A percentile compares a stretch with the other conserved stretches of the same genome.
Evolutionary conservation across 345 rosid genomes (phyloP).

Genomic region (Murraya paniculata): DNA sequence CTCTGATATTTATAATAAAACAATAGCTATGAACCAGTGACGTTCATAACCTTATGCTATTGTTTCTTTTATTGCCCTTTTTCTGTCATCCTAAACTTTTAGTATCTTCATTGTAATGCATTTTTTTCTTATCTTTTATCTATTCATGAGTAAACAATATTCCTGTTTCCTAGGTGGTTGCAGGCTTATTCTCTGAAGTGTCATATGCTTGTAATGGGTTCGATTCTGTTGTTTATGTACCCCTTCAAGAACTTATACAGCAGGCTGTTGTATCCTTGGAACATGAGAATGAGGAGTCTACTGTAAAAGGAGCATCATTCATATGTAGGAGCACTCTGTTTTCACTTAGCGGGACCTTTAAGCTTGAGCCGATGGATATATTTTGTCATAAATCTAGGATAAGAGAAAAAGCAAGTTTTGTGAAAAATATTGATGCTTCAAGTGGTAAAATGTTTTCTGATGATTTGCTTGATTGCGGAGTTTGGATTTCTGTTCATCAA

Average conservation of each 20-base stretch:
- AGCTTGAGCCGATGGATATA: constrained; percentile 52
- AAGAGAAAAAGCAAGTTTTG: constrained; percentile 26
- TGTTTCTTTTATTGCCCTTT: constrained; percentile 1
- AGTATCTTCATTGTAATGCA: background rate
- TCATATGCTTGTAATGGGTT: constrained; percentile 37
- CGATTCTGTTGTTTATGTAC: constrained; percentile 30
- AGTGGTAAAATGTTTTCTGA: constrained; percentile 28
- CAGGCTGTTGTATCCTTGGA: constrained; percentile 36
- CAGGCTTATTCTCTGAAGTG: constrained; percentile 45
- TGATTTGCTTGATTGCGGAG: constrained; percentile 41
- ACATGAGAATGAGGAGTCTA: constrained; percentile 29
- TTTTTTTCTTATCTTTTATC: background rate
- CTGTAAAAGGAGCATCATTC: constrained; percentile 29
- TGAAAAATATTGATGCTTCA: constrained; percentile 34
- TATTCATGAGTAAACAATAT: constrained; percentile 21
- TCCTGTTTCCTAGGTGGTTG: constrained; percentile 54
- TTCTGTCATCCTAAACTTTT: background rate
- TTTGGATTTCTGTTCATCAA: constrained; percentile 57
- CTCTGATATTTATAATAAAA: background rate
- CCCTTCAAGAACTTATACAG: constrained; percentile 38
- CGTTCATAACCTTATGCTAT: background rate
- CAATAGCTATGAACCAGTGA: background rate
- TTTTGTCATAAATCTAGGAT: constrained; percentile 53
- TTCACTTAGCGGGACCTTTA: constrained; percentile 46
- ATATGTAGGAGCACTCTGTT: constrained; percentile 30